Percentiles rank a stretch among this genome's conserved stretches.
These are phyloP conservation scores for Diaporthe sp. DNA, from an alignment of 2,329 filamentous ascomycete species.

Conservation along the genomic window DNA sequence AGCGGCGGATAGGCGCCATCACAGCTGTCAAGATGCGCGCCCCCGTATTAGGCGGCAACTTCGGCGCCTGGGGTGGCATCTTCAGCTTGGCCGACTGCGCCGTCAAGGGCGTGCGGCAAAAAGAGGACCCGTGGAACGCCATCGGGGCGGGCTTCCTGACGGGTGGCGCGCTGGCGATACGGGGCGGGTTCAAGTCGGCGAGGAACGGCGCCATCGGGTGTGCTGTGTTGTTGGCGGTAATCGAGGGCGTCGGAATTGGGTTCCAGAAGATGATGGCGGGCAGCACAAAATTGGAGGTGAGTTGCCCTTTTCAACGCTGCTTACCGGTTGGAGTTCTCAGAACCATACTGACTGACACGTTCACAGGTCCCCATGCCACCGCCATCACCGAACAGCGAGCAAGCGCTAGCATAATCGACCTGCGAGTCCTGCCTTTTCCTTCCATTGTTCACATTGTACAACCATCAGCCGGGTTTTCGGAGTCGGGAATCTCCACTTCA, in stretches of 20 bases:
- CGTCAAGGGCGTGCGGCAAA: slow-evolving; percentile 92
- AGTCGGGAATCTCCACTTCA: slow-evolving; percentile 31
- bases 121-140: slow-evolving; percentile 98
- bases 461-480: slow-evolving; percentile 30
- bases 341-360: not conserved
- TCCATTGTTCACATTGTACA: slow-evolving; percentile 26
- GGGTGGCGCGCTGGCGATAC: slow-evolving; percentile 89
- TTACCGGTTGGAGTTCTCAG: too few species aligned
- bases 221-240: slow-evolving; percentile 92
- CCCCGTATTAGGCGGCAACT: slow-evolving; percentile 96
- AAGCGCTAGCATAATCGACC: slow-evolving; percentile 18
- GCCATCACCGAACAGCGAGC: slow-evolving; percentile 21
- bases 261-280: slow-evolving; percentile 96
- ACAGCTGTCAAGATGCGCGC: slow-evolving; percentile 98
- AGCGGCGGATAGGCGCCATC: slow-evolving; percentile 94
- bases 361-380: slow-evolving; percentile 23
- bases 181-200: slow-evolving; percentile 92
- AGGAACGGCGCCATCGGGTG: slow-evolving; percentile 97
- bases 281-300: slow-evolving; percentile 84
- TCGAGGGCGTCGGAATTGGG: slow-evolving; percentile 96
- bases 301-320: slow-evolving; percentile 43
- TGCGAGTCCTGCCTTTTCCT: slow-evolving; percentile 3
- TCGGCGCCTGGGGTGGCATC: slow-evolving; percentile 96
- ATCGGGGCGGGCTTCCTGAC: slow-evolving; percentile 99
- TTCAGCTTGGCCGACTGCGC: slow-evolving; percentile 98